Evolutionary conservation across 768 basidiomycete genomes (phyloP), one percentile per base, ranked within the genome.

Genomic region (Naganishia kalamii): DNA sequence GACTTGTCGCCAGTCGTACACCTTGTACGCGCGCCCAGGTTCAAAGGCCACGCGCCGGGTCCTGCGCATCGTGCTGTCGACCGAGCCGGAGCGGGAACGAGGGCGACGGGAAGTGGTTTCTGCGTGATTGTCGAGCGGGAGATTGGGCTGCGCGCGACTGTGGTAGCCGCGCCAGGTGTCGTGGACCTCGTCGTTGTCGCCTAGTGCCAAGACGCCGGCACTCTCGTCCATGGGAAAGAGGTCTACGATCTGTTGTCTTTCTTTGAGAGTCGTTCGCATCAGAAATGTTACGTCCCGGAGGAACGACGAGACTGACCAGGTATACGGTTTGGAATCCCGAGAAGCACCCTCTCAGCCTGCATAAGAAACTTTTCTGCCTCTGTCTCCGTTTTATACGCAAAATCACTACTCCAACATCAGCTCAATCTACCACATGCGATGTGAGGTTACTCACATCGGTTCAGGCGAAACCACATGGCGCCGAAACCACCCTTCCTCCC

Each of bases 401-500:
- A 64, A 32, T 67, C 61, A 6, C 66, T 67, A 35, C 21, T 4
- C 32, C 35, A 2, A 10, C 7, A 40, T 41, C 3, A 61, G 51
- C 30, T 11, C 21, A 32, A 30, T 19, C 21, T 17, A 21, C 4
- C 3, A 30, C 25, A 10, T 4, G 5, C 4, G 27, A 4, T 5
- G 43, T 25, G 13, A 15, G 10, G 10, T 0, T 5, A 49, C 65
- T 66, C 30, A 66, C 65, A 51, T 51, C 11, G 66, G 66, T 19
- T 37, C 19, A 12, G 29, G 11, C 15, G 49, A 32, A 19, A 67
- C 15, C 13, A 12, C 25, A 19, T 21, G 30, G 11, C 60, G 25
- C 17, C 37, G 48, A 29, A 67, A 67, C 66, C 60, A 57, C 19
- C 61, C 66, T 25, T 11, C 11, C 46, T 59, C 35, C 30, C 62